Evolutionary conservation across 805 yeast genomes (phyloP), one percentile per base, ranked within the genome.

Genomic region (Starmera pachycereana): DNA sequence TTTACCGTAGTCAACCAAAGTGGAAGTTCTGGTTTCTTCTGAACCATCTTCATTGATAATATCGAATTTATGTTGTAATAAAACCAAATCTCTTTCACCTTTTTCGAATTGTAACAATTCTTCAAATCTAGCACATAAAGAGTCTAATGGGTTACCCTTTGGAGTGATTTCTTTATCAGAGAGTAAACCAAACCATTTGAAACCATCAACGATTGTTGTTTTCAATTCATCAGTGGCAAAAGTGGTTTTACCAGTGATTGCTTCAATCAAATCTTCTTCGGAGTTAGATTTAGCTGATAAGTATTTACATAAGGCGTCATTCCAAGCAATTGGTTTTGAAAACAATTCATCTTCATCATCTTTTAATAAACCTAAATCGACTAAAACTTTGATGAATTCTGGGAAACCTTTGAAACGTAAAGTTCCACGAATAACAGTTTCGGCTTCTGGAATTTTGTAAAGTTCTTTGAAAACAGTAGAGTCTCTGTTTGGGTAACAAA

Each of bases 361-460:
- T 60, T 77, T 79, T 60, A 92, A 73, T 75, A 92, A 81, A 22
- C 96, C 97, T 53, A 88, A 67, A 65, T 90, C 97, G 43, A 92
- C 97, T 38, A 92, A 74, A 36, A 82, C 97, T 70, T 89, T 89
- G 63, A 89, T 81, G 63, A 92, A 90, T 69, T 90, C 96, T 44
- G 97, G 96, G 90, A 92, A 92, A 38, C 98, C 98, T 70, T 88
- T 97, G 78, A 74, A 92, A 71, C 98, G 79, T 61, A 92, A 74
- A 48, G 98, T 92, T 60, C 98, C 98, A 72, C 98, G 84, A 57
- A 92, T 76, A 46, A 90, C 87, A 44, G 96, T 87, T 59, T 92
- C 87, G 51, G 97, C 97, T 72, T 92, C 98, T 50, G 98, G 98
- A 46, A 92, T 92, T 57, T 75, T 65, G 68, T 92, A 92, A 51